Evolutionary conservation across 306 rosid genomes (phyloP).

Genomic region (Quercus mongolica): DNA sequence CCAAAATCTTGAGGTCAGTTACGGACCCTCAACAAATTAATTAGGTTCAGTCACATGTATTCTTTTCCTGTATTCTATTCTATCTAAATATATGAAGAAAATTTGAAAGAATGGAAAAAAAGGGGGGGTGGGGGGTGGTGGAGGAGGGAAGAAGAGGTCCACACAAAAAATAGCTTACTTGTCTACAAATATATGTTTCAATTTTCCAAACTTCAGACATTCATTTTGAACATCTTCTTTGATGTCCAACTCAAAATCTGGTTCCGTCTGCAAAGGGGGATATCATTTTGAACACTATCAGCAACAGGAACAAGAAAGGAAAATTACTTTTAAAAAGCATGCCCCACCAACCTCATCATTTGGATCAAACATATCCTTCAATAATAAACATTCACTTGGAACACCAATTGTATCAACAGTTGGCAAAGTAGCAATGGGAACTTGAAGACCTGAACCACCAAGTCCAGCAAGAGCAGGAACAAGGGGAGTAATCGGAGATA

Average conservation of each 20-base stretch:
- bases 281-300: slow-evolving; percentile 9
- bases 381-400: slow-evolving; percentile 85
- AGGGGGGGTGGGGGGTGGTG: too few species aligned
- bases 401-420: slow-evolving; percentile 65
- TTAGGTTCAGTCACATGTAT: too few species aligned
- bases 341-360: slow-evolving; percentile 60
- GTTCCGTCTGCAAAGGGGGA: slow-evolving; percentile 59
- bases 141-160: not conserved
- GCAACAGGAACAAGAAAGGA: not conserved
- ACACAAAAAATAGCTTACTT: slow-evolving; percentile 54
- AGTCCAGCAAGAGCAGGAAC: slow-evolving; percentile 53
- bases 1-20: not conserved
- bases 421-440: slow-evolving; percentile 40
- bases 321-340: not conserved
- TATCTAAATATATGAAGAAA: too few species aligned
- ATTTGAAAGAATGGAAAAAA: not conserved
- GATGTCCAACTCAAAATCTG: slow-evolving; percentile 80
- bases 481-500: slow-evolving; percentile 44
- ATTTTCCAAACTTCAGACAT: slow-evolving; percentile 74
- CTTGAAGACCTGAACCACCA: slow-evolving; percentile 59
- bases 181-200: slow-evolving; percentile 72
- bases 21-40: not conserved
- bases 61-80: too few species aligned
- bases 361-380: slow-evolving; percentile 95
- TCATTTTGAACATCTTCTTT: slow-evolving; percentile 93